These are phyloP conservation scores for Myxozyma mucilagina DNA, from an alignment of 805 yeast species.

Conservation along the genomic window DNA sequence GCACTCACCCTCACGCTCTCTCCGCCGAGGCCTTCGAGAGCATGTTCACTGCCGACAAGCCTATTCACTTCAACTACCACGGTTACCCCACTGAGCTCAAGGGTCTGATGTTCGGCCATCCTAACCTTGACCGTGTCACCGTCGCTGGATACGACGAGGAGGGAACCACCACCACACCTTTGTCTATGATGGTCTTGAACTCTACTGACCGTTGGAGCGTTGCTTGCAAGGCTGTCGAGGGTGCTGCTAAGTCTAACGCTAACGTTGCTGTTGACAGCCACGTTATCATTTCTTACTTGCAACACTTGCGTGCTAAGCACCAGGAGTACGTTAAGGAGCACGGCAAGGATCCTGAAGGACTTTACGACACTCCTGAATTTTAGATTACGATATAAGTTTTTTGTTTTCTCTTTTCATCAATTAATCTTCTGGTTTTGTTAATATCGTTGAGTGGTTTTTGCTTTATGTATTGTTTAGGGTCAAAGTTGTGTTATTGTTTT, in stretches of 20 bases:
- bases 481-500: not conserved
- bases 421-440: not conserved
- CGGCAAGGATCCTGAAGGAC: slow-evolving; percentile 30
- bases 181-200: slow-evolving; percentile 32
- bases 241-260: slow-evolving; percentile 24
- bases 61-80: slow-evolving; percentile 32
- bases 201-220: slow-evolving; percentile 29
- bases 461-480: not conserved
- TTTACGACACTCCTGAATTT: slow-evolving; percentile 29
- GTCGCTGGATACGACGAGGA: slow-evolving; percentile 32
- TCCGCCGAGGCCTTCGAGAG: slow-evolving; percentile 18
- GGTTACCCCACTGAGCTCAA: slow-evolving; percentile 31
- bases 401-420: not conserved
- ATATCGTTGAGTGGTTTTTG: not conserved
- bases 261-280: slow-evolving; percentile 23
- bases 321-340: slow-evolving; percentile 25
- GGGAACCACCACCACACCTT: slow-evolving; percentile 33
- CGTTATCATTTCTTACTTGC: slow-evolving; percentile 16
- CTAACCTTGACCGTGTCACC: slow-evolving; percentile 22
- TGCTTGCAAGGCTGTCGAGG: slow-evolving; percentile 25
- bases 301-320: slow-evolving; percentile 25
- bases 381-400: not conserved
- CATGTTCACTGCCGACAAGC: slow-evolving; percentile 31
- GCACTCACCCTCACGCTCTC: slow-evolving; percentile 30
- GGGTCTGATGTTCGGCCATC: slow-evolving; percentile 30